Percentiles rank a stretch among this genome's conserved stretches.
These are phyloP conservation scores for Trichoderma sp. DNA, from an alignment of 2,329 filamentous ascomycete genomes.

Conservation along the genomic window DNA sequence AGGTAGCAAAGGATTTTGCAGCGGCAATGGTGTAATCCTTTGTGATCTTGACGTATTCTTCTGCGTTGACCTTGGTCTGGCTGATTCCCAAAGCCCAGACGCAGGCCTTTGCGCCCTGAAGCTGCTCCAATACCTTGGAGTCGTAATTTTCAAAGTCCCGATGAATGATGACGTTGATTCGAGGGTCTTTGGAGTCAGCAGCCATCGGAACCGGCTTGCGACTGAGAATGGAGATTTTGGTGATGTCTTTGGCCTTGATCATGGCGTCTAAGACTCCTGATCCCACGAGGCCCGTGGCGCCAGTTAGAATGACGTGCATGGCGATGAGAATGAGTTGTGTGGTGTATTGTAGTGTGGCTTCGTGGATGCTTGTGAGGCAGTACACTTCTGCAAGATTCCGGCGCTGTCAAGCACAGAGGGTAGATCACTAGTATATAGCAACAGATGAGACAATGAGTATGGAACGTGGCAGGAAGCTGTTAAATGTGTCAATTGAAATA, in stretches of 20 bases:
- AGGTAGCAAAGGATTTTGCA: conserved; percentile 60
- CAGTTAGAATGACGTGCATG: conserved; percentile 69
- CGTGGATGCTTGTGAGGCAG: background rate
- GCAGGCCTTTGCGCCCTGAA: conserved; percentile 67
- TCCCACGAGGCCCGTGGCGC: conserved; percentile 70
- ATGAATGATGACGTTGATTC: conserved; percentile 69
- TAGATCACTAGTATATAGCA: background rate
- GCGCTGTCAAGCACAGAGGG: background rate
- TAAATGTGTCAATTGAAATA: too few relatives aligned
- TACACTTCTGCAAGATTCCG: background rate
- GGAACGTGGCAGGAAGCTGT: background rate
- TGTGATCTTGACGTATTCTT: conserved; percentile 72
- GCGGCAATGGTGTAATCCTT: conserved; percentile 67
- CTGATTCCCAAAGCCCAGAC: conserved; percentile 76
- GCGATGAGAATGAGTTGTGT: conserved; percentile 13
- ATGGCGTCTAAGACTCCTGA: conserved; percentile 64
- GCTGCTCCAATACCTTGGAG: conserved; percentile 57
- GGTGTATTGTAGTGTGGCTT: background rate
- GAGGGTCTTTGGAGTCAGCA: conserved; percentile 58
- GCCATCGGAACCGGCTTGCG: conserved; percentile 67
- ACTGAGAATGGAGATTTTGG: conserved; percentile 69
- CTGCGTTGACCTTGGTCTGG: conserved; percentile 60
- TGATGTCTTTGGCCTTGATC: conserved; percentile 57
- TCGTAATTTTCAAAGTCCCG: conserved; percentile 68
- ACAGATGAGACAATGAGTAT: background rate